Conservation (phyloP, 2,329 filamentous ascomycete species). For the Aspergillus sp. region DNA sequence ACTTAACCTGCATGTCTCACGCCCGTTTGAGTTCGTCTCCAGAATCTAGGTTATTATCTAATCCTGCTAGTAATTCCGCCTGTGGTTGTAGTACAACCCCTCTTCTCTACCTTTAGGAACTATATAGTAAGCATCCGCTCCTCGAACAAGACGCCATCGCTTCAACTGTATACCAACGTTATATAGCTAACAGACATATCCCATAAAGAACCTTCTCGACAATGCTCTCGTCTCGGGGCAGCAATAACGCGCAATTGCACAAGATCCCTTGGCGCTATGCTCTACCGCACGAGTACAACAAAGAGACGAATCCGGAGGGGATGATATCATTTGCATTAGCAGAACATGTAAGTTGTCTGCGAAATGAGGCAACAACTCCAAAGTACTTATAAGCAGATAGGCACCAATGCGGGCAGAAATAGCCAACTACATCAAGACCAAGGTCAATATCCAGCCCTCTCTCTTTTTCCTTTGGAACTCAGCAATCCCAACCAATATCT, state of each 20-base stretch:
- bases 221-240: conserved; percentile 34
- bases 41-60: neutral
- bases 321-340: conserved; percentile 40
- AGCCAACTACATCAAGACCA: conserved; percentile 41
- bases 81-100: no score
- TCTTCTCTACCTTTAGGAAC: no score
- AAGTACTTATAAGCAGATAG: conserved; percentile 26
- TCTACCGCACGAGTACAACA: conserved; percentile 29
- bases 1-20: neutral
- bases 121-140: no score
- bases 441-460: conserved; percentile 24
- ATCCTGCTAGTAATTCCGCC: no score
- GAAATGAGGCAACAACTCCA: neutral
- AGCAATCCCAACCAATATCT: neutral
- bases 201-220: neutral
- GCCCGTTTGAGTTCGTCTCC: neutral
- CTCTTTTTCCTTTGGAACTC: neutral
- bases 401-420: conserved; percentile 41
- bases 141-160: no score
- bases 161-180: no score
- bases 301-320: conserved; percentile 33
- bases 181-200: no score
- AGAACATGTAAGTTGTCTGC: conserved; percentile 34
- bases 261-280: conserved; percentile 32
- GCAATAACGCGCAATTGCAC: conserved; percentile 25